Conservation (phyloP, 805 yeast genomes). For the Grigorovia humatica region DNA sequence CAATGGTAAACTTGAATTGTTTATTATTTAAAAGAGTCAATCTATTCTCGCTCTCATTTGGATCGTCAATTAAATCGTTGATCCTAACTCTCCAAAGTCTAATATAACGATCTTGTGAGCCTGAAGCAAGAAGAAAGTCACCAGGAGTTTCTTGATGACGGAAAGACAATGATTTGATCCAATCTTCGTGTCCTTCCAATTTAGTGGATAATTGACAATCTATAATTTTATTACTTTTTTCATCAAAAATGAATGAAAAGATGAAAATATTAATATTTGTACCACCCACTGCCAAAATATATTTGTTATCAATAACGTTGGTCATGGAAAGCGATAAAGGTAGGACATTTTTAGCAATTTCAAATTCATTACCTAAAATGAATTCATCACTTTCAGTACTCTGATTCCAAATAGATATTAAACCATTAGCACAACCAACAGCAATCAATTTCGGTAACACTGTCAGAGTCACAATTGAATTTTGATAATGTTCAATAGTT, state of each 20-base stretch:
- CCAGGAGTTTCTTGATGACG: constrained; percentile 36
- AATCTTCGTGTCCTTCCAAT: constrained; percentile 88
- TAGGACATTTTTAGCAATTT: constrained; percentile 16
- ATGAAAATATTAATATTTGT: constrained; percentile 46
- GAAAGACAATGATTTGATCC: constrained; percentile 74
- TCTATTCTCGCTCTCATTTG: constrained; percentile 38
- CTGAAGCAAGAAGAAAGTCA: constrained; percentile 67
- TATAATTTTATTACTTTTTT: constrained; percentile 5
- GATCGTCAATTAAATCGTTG: constrained; percentile 45
- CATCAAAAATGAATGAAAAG: constrained; percentile 33
- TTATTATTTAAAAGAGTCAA: constrained; percentile 57
- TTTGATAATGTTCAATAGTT: constrained; percentile 33
- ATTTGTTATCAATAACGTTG: constrained; percentile 23
- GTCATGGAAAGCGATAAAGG: constrained; percentile 23
- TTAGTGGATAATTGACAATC: constrained; percentile 36
- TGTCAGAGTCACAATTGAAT: constrained; percentile 47
- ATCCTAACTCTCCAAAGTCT: constrained; percentile 73
- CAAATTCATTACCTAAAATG: constrained; percentile 17
- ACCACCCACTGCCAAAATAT: constrained; percentile 62
- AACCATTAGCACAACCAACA: constrained; percentile 59
- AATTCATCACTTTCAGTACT: constrained; percentile 11
- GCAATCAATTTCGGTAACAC: constrained; percentile 35
- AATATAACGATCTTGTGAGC: constrained; percentile 87
- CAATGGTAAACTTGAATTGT: constrained; percentile 48
- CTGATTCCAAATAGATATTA: constrained; percentile 42